Evolutionary conservation across 1,284 basidiomycete genomes (phyloP), one percentile per base, ranked within the genome.

Genomic region (Ustilago nuda): DNA sequence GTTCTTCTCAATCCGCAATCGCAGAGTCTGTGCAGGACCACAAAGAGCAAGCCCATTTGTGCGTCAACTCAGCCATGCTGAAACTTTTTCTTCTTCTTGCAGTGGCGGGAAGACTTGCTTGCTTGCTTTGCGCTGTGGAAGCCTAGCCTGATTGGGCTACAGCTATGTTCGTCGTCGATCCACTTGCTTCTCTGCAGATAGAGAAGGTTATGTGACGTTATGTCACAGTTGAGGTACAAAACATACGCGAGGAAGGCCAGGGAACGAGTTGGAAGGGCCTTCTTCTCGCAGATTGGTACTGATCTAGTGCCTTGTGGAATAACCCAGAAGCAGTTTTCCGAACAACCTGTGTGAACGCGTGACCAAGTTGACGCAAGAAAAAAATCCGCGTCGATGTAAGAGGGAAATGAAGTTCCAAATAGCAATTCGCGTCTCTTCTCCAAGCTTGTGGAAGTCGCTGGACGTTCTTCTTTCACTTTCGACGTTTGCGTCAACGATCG

Each of bases 211-310:
- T 51, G 70, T 64, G 70, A 67, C 64, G 64, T 67, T 56, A 72
- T 46, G 15, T 5, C 32, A 36, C 64, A 66, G 53, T 23, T 43
- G 61, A 51, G 46, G 39, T 45, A 23, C 63, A 66, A 74, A 52
- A 36, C 41, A 41, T 62, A 74, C 72, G 72, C 72, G 36, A 59
- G 66, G 72, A 74, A 74, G 72, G 56, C 51, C 45, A 66, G 36
- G 52, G 71, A 73, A 73, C 39, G 50, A 46, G 50, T 61, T 67
- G 61, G 72, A 74, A 74, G 53, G 35, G 48, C 23, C 23, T 56
- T 54, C 56, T 56, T 61, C 39, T 37, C 7, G 58, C 13, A 3
- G 1, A 8, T 15, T 6, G 19, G 32, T 27, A 62, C 63, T 52
- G 60, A 9, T 48, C 36, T 39, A 57, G 58, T 57, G 66, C 61